phyloP scores from a whole-genome alignment of 1,284 basidiomycete genomes.

The Takashimella koratensis region DNA sequence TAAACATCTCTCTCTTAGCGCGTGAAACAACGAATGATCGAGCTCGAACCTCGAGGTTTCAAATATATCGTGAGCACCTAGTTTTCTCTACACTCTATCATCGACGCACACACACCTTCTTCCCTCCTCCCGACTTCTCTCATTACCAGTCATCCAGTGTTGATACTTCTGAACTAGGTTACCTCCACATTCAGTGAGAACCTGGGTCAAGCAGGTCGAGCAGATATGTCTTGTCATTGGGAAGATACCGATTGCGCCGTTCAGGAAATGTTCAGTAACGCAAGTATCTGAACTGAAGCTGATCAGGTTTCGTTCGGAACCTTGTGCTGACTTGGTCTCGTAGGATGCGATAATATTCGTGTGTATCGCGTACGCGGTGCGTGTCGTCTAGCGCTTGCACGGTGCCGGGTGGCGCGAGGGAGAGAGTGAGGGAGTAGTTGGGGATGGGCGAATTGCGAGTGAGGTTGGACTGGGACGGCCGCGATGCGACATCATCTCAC shows the following conservation, averaged over 20 bases:
- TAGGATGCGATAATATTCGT: slow-evolving; percentile 45
- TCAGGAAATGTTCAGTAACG: slow-evolving; percentile 46
- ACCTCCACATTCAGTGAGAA: slow-evolving; percentile 42
- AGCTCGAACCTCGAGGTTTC: slow-evolving; percentile 42
- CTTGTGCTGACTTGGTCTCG: background rate
- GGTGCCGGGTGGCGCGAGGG: no score
- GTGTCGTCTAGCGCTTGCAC: slow-evolving; percentile 20
- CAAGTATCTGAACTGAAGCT: slow-evolving; percentile 14
- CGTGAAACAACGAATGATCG: slow-evolving; percentile 42
- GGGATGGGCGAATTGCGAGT: no score
- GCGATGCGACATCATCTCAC: no score
- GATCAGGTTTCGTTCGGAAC: background rate
- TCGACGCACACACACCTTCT: no score
- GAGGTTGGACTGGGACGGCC: no score
- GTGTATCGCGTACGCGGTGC: slow-evolving; percentile 41
- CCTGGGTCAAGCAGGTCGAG: slow-evolving; percentile 43
- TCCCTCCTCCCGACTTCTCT: background rate
- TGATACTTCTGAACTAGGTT: slow-evolving; percentile 15
- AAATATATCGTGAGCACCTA: slow-evolving; percentile 45
- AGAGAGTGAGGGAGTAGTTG: no score
- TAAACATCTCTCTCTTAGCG: no score
- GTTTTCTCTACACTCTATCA: no score
- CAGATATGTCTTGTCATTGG: slow-evolving; percentile 48
- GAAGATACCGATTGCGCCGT: slow-evolving; percentile 42
- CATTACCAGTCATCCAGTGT: background rate